Conservation (phyloP, 2,329 filamentous ascomycete genomes). For the Aspergillus fischeri region DNA sequence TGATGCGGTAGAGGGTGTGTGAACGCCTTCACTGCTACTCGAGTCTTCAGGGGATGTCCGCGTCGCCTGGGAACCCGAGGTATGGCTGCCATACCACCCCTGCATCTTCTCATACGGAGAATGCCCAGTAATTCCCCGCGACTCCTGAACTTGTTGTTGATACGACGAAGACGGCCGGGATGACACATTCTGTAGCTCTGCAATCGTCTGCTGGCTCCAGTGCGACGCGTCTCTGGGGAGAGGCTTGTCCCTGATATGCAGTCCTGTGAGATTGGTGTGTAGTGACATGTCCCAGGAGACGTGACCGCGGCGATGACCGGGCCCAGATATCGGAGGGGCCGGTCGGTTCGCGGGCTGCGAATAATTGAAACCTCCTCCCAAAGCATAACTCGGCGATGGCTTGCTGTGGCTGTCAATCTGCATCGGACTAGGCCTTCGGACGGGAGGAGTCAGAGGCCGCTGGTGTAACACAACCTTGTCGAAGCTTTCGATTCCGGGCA, state of each 20-base stretch:
- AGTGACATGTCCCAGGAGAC: constrained; percentile 48
- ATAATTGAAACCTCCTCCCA: constrained; percentile 35
- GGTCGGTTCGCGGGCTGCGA: constrained; percentile 32
- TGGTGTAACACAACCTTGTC: constrained; percentile 64
- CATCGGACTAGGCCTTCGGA: constrained; percentile 71
- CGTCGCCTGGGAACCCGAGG: constrained; percentile 26
- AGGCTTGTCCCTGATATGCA: constrained; percentile 38
- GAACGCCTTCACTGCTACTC: constrained; percentile 46
- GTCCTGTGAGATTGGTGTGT: constrained; percentile 41
- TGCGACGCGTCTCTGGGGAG: constrained; percentile 33
- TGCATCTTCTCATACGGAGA: constrained; percentile 9
- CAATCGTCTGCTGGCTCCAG: constrained; percentile 44
- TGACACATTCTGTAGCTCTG: constrained; percentile 37
- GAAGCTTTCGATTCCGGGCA: constrained; percentile 91
- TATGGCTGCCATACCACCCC: constrained; percentile 27
- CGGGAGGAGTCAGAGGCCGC: constrained; percentile 58
- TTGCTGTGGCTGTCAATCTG: constrained; percentile 58
- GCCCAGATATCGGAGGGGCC: constrained; percentile 40
- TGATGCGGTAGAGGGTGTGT: constrained; percentile 45
- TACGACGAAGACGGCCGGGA: constrained; percentile 34
- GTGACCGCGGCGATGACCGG: constrained; percentile 43
- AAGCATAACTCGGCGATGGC: constrained; percentile 26
- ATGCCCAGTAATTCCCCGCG: constrained; percentile 23
- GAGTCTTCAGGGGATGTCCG: constrained; percentile 47
- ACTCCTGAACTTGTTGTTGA: constrained; percentile 29